Base-by-base conservation (phyloP, 164 flowering plant species). In the Umbellularia californica region DNA sequence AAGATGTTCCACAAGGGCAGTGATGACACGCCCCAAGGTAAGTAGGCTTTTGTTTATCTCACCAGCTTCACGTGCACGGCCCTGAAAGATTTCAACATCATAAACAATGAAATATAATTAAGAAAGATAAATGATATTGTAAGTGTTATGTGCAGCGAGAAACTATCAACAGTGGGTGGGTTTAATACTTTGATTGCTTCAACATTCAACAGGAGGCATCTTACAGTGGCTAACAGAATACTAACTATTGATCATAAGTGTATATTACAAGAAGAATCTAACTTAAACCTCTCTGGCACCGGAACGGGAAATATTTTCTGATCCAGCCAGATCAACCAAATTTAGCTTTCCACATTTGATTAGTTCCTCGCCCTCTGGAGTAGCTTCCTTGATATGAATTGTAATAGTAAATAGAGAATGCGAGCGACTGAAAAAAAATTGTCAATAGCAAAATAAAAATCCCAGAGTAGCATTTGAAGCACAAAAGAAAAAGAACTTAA, bases 51-150 rank as follows among this genome's bases (percentile, higher is more conserved):
- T 95, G 75, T 95, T 95, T 65, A 95, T 95, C 82, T 95, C 99
- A 60, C 99, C 99, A 65, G 99, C 99, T 86, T 95, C 99, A 81
- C 99, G 90, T 52, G 99, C 99, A 74, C 99, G 92, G 17, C 97
- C 99, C 99, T 92, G 71, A 52, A 7, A 76, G 47, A 23, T 30
- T 15, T 19, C 22, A 52, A 58, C n/a, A 67, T 67, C 6, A 33
- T 33, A 13, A 20, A 3, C 9, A 47, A 47, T 47, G 25, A 69
- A 41, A 67, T 30, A 15, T 9, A 67, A 7, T 13, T 67, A 20
- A 14, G 24, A 24, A 33, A 67, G 2, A 9, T 25, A 5, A n/a
- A 12, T 10, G 50, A 58, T 5, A 64, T 15, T 50, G 30, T 25
- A 51, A 74, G 2, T n/a, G 47, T 7, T 12, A 27, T 6, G 10